Evolutionary conservation across 202 grass and related monocot genomes (phyloP).

Genomic region (Elaeis oleifera): DNA sequence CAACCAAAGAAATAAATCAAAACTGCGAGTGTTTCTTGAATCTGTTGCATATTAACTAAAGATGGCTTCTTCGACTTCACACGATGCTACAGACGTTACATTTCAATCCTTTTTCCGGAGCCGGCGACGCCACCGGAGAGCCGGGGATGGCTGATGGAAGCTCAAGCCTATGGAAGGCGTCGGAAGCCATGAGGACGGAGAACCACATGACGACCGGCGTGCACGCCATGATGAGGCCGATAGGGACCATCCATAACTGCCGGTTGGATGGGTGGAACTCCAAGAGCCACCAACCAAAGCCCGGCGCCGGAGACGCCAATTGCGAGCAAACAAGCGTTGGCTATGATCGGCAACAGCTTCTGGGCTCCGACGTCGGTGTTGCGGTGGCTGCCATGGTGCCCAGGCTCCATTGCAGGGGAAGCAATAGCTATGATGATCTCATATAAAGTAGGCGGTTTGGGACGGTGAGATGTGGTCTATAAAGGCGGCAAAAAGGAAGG

Average conservation of each 20-base stretch:
- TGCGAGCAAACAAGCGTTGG: constrained; percentile 8
- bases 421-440: too few species aligned
- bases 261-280: constrained; percentile 51
- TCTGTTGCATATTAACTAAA: too few species aligned
- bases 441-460: not conserved
- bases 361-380: not conserved
- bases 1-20: too few species aligned
- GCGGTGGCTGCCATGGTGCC: not conserved
- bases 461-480: not conserved
- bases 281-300: constrained; percentile 53
- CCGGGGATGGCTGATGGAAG: not conserved
- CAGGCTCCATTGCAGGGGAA: not conserved
- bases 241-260: constrained; percentile 69
- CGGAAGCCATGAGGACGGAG: constrained; percentile 32
- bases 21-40: too few species aligned
- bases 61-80: too few species aligned
- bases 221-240: constrained; percentile 52
- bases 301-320: constrained; percentile 25
- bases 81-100: too few species aligned
- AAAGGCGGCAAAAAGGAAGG: constrained; percentile 2
- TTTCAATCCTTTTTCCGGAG: too few species aligned
- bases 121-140: too few species aligned
- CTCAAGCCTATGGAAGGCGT: not conserved
- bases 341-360: not conserved
- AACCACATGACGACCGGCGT: constrained; percentile 49